Evolutionary conservation across 805 yeast genomes (phyloP), one percentile per base, ranked within the genome.

Genomic region (Pichia insulana): DNA sequence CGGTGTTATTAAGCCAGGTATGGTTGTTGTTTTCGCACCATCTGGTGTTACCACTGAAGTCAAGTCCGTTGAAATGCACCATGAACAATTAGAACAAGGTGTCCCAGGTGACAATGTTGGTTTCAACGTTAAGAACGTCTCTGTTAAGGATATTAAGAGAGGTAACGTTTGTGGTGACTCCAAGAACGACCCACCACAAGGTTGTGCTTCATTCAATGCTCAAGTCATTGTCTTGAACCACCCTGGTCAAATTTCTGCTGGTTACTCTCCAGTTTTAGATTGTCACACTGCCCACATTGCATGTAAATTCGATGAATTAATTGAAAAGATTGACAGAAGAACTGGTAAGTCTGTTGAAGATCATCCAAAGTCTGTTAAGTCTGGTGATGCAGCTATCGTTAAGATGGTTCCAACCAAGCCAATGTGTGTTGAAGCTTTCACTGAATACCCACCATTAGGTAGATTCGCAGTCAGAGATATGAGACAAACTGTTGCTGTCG

Each of bases 401-500:
- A 81, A 80, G 65, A 76, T 89, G 74, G 80, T 87, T 61, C 83
- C 90, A 59, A 68, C 84, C 61, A 88, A 84, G 78, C 89, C 95
- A 62, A 78, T 90, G 75, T 89, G 96, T 71, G 95, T 89, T 57
- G 96, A 90, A 74, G 77, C 90, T 58, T 90, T 80, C 81, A 73
- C 80, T 65, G 92, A 87, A 66, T 88, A 90, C 81, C 96, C 90
- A 69, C 96, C 94, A 74, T 73, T 90, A 70, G 92, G 96, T 74
- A 88, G 97, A 82, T 76, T 90, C 74, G 90, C 90, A 69, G 96
- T 88, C 80, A 89, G 97, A 84, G 97, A 88, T 76, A 88, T 88
- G 97, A 85, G 97, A 84, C 96, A 88, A 77, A 89, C 97, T 63
- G 97, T 89, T 64, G 97, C 97, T 69, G 97, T 89, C 69, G 97